A percentile compares a stretch with the other conserved stretches of the same genome.
Conservation (phyloP, 192 early-diverging fungal species). For the Polychytrium aggregatum region DNA sequence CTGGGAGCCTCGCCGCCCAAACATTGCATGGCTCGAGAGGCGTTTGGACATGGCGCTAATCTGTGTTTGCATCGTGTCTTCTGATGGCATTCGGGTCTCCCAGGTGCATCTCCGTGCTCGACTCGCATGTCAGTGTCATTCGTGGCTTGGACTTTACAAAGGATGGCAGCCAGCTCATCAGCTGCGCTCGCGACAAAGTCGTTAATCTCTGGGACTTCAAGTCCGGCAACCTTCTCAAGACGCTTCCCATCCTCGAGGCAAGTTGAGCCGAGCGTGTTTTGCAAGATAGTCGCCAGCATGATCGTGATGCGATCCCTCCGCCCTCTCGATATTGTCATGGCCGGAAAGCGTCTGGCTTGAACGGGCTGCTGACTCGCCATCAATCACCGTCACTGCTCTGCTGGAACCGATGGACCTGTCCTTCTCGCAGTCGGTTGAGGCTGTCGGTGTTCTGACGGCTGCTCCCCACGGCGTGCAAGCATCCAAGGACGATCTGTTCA, state of each 20-base stretch:
- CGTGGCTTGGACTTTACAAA: slow-evolving; percentile 74
- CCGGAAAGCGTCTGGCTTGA: too few species aligned
- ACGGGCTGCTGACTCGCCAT: too few species aligned
- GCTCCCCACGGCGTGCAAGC: slow-evolving; percentile 26
- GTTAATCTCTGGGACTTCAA: slow-evolving; percentile 80
- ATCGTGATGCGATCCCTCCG: neutral
- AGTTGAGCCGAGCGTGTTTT: slow-evolving; percentile 3
- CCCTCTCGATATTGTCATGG: neutral
- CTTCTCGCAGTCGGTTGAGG: slow-evolving; percentile 51
- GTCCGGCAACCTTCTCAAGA: slow-evolving; percentile 51
- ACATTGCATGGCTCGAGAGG: too few species aligned
- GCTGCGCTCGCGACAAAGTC: slow-evolving; percentile 83
- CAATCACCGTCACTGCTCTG: slow-evolving; percentile 5
- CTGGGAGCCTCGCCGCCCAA: too few species aligned
- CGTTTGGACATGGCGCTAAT: too few species aligned
- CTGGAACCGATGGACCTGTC: neutral
- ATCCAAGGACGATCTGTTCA: slow-evolving; percentile 30
- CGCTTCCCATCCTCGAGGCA: slow-evolving; percentile 75
- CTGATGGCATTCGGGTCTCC: too few species aligned
- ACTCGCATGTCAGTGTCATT: slow-evolving; percentile 82
- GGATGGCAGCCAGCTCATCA: slow-evolving; percentile 59
- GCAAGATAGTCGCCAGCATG: neutral
- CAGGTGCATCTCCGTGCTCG: slow-evolving; percentile 61
- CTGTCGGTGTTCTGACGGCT: slow-evolving; percentile 58
- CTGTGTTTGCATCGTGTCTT: too few species aligned